Evolutionary conservation across 441 rosid genomes (phyloP), one percentile per base, ranked within the genome.

Genomic region (Pelargonium fulgidum): DNA sequence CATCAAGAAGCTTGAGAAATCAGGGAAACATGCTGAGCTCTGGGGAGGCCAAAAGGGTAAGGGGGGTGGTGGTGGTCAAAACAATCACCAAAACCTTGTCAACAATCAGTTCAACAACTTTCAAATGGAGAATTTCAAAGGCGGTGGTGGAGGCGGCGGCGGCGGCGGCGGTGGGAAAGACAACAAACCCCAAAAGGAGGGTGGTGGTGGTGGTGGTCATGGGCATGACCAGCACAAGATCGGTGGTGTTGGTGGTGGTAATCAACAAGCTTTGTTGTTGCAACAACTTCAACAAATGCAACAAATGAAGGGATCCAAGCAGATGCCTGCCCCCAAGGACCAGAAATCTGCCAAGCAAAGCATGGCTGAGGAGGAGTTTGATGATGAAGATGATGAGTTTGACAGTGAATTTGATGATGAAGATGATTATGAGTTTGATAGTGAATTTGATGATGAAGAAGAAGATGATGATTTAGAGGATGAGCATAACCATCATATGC

Each of bases 261-360:
- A 29, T 29, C 59, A 52, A 14, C 59, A 48, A 48, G 56, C 17
- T 48, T 12, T 48, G 56, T 0, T 48, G 56, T 1, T 48, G 56
- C 24, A 22, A 22, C 24, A 22, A 22, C 2, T 48, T 14, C 89
- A 78, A 44, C 77, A 76, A 4, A 26, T 62, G 29, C 85, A 80
- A 13, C 86, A 81, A 13, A 86, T 77, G 73, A 88, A 87, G 68
- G 90, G 85, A 29, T 72, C 81, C 33, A 78, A 81, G 62, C 87
- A 77, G 74, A 19, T 74, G 71, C 77, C 85, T 0, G 62, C 75
- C 3, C 59, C 4, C 1, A 89, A 86, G 64, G 89, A 85, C 1
- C 87, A 86, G 74, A 93, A 89, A 79, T 76, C 89, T 39, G 97
- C 82, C 20, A 90, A 83, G 84, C 87, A 87, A 68, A 76, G 72